A percentile compares a stretch with the other conserved stretches of the same genome.
phyloP scores from a whole-genome alignment of 2,329 filamentous ascomycete species.

The Aspergillus amoenus region DNA sequence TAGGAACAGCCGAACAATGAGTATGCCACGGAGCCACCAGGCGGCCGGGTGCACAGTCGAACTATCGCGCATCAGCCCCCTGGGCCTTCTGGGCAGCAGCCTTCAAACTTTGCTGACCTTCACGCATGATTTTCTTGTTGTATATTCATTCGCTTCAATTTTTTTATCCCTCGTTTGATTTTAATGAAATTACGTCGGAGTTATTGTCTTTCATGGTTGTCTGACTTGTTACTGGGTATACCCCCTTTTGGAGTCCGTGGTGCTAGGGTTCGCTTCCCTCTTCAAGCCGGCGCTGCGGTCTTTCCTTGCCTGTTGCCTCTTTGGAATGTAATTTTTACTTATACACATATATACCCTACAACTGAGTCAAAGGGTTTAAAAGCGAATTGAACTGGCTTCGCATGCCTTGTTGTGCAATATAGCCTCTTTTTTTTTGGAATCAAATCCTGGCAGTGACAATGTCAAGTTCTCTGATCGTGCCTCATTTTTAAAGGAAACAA shows the following conservation, averaged over 20 bases:
- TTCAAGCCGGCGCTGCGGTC: neutral
- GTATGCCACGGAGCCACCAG: conserved; percentile 14
- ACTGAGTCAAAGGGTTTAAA: neutral
- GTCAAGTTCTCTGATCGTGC: neutral
- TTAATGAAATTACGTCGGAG: neutral
- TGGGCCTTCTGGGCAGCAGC: conserved; percentile 20
- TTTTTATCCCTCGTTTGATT: neutral
- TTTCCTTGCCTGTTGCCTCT: neutral
- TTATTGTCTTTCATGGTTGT: conserved; percentile 4
- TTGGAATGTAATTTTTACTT: neutral
- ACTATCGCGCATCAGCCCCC: conserved; percentile 23
- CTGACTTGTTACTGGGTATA: conserved; percentile 9
- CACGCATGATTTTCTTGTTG: conserved; percentile 5
- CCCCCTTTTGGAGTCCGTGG: conserved; percentile 8
- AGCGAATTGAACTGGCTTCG: neutral
- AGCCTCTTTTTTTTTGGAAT: too few species aligned
- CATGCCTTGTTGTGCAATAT: too few species aligned
- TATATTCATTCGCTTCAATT: neutral
- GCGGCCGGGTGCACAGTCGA: conserved; percentile 26
- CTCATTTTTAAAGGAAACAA: neutral
- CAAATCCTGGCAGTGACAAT: neutral
- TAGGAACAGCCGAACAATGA: neutral
- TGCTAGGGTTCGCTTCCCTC: conserved; percentile 5
- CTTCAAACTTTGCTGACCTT: conserved; percentile 11
- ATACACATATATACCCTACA: neutral